Percentiles rank a stretch among this genome's conserved stretches.
Conservation (phyloP, 2,329 filamentous ascomycete genomes). For the Colletotrichum orbiculare region DNA sequence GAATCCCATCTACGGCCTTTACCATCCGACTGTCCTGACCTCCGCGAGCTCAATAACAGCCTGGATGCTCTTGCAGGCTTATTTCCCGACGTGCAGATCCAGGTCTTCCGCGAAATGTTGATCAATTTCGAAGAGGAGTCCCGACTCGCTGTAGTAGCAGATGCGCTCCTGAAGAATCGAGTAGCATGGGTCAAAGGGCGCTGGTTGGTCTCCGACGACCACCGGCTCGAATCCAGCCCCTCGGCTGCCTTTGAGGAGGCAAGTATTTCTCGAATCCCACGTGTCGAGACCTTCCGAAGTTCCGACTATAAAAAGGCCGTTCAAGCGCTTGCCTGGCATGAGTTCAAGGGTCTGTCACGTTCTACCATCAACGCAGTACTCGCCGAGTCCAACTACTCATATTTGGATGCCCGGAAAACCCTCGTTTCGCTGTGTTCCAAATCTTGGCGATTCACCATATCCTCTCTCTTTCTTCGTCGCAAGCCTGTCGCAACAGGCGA, state of each 20-base stretch:
- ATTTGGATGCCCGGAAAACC: conserved; percentile 76
- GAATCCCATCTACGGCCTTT: conserved; percentile 63
- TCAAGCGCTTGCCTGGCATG: conserved; percentile 73
- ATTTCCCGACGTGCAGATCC: conserved; percentile 84
- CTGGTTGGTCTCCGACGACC: conserved; percentile 59
- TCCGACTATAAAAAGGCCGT: conserved; percentile 76
- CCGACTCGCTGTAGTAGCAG: conserved; percentile 79
- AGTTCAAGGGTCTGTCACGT: conserved; percentile 79
- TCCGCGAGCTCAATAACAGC: conserved; percentile 76
- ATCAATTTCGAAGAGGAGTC: conserved; percentile 80
- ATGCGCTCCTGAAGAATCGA: conserved; percentile 79
- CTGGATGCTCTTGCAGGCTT: conserved; percentile 76
- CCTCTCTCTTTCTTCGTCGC: conserved; percentile 75
- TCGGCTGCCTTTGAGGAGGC: background rate
- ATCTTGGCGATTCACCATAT: conserved; percentile 82
- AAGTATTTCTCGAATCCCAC: conserved; percentile 52
- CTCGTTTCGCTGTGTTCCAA: conserved; percentile 76
- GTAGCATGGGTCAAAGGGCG: conserved; percentile 77
- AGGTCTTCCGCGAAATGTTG: conserved; percentile 87
- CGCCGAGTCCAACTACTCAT: conserved; percentile 84
- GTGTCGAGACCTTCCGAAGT: conserved; percentile 75
- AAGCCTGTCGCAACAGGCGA: conserved; percentile 65
- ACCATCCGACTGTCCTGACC: conserved; percentile 66
- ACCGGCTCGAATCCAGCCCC: conserved; percentile 43
- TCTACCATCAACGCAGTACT: conserved; percentile 83